These are phyloP conservation scores for Omphalea diandra DNA, from an alignment of 441 rosid genomes.

Conservation along the genomic window DNA sequence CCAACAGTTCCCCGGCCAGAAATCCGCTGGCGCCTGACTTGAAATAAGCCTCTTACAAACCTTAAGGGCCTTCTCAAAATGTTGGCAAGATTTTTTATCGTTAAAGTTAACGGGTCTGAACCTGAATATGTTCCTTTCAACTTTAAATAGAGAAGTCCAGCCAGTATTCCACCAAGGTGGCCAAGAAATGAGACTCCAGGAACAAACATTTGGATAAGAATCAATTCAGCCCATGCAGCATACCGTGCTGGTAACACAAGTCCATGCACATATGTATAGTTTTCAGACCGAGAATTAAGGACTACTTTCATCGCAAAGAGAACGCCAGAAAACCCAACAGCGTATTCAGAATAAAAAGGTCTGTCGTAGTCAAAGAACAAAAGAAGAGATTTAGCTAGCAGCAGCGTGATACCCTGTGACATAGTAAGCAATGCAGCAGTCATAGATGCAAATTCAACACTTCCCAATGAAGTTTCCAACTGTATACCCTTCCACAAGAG, in stretches of 20 bases:
- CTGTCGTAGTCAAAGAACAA: constrained; percentile 53
- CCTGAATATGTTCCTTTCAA: constrained; percentile 55
- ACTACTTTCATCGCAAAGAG: constrained; percentile 94
- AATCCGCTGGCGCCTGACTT: constrained; percentile 40
- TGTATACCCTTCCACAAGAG: constrained; percentile 91
- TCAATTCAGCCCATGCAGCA: constrained; percentile 94
- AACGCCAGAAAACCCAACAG: constrained; percentile 87
- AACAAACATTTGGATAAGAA: constrained; percentile 80
- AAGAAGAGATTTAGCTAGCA: constrained; percentile 68
- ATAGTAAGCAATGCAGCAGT: constrained; percentile 57
- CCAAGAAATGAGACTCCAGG: constrained; percentile 89
- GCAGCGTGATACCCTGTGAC: constrained; percentile 83
- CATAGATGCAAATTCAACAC: constrained; percentile 77
- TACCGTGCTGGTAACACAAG: constrained; percentile 62
- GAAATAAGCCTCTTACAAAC: constrained; percentile 37
- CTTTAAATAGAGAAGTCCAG: constrained; percentile 73
- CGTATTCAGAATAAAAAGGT: constrained; percentile 62
- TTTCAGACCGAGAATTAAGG: constrained; percentile 65
- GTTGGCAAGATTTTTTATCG: constrained; percentile 39
- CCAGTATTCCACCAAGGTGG: constrained; percentile 92
- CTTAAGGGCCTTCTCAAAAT: constrained; percentile 58
- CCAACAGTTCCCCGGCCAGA: constrained; percentile 73
- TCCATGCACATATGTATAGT: constrained; percentile 59
- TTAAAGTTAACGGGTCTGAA: constrained; percentile 45
- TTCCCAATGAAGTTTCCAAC: constrained; percentile 86